These are phyloP conservation scores for Neodidymelliopsis sp. DNA, from an alignment of 2,329 filamentous ascomycete genomes.

Conservation along the genomic window DNA sequence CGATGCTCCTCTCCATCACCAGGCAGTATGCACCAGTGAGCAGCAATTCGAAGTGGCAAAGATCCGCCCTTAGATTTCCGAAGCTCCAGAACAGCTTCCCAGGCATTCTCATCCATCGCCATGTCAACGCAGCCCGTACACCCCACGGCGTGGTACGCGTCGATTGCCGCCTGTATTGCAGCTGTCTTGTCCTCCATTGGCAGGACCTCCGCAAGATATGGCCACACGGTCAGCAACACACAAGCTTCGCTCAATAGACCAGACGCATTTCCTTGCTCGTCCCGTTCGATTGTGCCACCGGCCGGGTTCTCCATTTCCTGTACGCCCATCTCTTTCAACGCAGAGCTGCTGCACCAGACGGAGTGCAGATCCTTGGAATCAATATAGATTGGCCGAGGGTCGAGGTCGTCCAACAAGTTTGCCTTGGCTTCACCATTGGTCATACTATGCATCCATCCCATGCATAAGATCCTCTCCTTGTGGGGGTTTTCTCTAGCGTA, in stretches of 20 bases:
- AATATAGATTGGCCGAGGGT: slow-evolving; percentile 62
- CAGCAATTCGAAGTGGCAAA: slow-evolving; percentile 60
- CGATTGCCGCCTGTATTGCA: slow-evolving; percentile 57
- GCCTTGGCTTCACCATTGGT: slow-evolving; percentile 59
- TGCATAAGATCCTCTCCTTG: slow-evolving; percentile 58
- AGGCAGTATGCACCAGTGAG: slow-evolving; percentile 64
- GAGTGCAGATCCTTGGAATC: slow-evolving; percentile 66
- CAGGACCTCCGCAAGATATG: slow-evolving; percentile 59
- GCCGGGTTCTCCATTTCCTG: slow-evolving; percentile 57
- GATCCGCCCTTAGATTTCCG: slow-evolving; percentile 38
- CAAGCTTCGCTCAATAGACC: slow-evolving; percentile 64
- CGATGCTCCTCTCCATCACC: slow-evolving; percentile 54
- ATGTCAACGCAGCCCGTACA: slow-evolving; percentile 66
- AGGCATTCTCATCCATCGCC: slow-evolving; percentile 65
- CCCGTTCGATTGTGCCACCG: slow-evolving; percentile 62
- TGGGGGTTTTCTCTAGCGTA: slow-evolving; percentile 57
- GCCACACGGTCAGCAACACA: slow-evolving; percentile 63
- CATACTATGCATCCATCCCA: slow-evolving; percentile 66
- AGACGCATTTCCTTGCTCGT: slow-evolving; percentile 56
- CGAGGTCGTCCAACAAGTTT: slow-evolving; percentile 60
- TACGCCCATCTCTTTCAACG: slow-evolving; percentile 59
- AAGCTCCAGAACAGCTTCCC: slow-evolving; percentile 59
- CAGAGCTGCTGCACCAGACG: slow-evolving; percentile 63
- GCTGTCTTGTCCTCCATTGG: slow-evolving; percentile 58
- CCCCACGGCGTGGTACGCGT: slow-evolving; percentile 59